Evolutionary conservation across 305 asterid species (phyloP).

Genomic region (Rubia occidens): DNA sequence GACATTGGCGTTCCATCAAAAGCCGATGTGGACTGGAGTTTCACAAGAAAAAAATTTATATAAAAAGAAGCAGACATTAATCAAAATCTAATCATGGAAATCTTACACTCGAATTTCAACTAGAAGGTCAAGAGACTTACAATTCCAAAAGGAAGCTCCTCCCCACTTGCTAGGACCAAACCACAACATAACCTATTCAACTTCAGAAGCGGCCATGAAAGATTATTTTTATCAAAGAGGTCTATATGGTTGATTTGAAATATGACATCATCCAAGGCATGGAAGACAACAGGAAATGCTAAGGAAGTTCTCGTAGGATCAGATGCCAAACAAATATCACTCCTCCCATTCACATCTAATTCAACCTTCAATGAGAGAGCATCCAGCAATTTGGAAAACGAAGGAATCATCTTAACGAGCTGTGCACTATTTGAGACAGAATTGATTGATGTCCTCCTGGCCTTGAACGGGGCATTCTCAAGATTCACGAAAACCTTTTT

Average conservation of each 20-base stretch:
- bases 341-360: constrained; percentile 33
- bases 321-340: constrained; percentile 51
- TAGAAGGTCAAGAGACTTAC: constrained; percentile 37
- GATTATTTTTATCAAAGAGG: constrained; percentile 40
- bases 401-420: constrained; percentile 41
- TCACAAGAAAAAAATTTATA: constrained; percentile 10
- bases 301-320: constrained; percentile 72
- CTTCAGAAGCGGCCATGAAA: constrained; percentile 83
- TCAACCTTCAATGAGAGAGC: constrained; percentile 69
- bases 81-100: constrained; percentile 13
- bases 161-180: constrained; percentile 85
- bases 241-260: constrained; percentile 34
- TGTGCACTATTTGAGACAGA: constrained; percentile 29
- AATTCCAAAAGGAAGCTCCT: constrained; percentile 96
- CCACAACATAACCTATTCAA: constrained; percentile 74
- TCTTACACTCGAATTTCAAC: constrained; percentile 1
- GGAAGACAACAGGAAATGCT: constrained; percentile 79
- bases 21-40: constrained; percentile 70
- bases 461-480: constrained; percentile 58
- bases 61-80: constrained; percentile 6
- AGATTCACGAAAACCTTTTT: constrained; percentile 48
- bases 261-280: constrained; percentile 77
- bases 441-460: constrained; percentile 55
- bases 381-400: constrained; percentile 53
- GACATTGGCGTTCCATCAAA: constrained; percentile 98